Percentiles rank a stretch among this genome's conserved stretches.
Conservation (phyloP, 192 early-diverging fungal genomes). For the Gigaspora rosea region DNA sequence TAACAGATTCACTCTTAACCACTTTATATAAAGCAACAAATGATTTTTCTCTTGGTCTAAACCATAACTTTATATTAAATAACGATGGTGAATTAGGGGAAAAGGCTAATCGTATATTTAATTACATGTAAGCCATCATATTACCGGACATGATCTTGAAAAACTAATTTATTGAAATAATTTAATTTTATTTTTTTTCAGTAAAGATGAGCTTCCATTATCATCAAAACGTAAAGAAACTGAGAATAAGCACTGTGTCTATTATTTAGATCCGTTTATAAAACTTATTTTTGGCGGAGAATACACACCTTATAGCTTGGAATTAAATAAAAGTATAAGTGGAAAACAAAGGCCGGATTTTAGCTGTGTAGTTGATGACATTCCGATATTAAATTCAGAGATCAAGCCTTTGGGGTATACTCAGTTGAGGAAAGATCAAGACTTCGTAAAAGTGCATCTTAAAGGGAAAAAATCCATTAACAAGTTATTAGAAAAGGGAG, state of each 20-base stretch:
- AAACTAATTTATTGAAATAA: slow-evolving; percentile 8
- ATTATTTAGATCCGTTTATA: slow-evolving; percentile 22
- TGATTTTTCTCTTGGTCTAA: slow-evolving; percentile 22
- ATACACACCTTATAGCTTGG: slow-evolving; percentile 16
- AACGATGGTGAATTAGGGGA: slow-evolving; percentile 17
- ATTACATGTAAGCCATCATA: slow-evolving; percentile 28
- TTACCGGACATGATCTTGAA: slow-evolving; percentile 14
- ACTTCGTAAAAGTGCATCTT: slow-evolving; percentile 31
- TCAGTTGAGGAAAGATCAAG: slow-evolving; percentile 9
- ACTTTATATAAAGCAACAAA: slow-evolving; percentile 21
- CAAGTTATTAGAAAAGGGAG: slow-evolving; percentile 17
- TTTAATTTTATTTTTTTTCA: slow-evolving; percentile 25
- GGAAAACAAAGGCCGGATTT: slow-evolving; percentile 29
- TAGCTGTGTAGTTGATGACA: slow-evolving; percentile 25
- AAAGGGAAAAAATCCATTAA: slow-evolving; percentile 31
- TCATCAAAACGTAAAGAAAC: slow-evolving; percentile 21
- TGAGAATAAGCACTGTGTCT: slow-evolving; percentile 21
- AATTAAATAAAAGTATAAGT: slow-evolving; percentile 14
- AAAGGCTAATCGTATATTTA: slow-evolving; percentile 20
- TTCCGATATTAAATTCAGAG: slow-evolving; percentile 30
- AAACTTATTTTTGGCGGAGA: slow-evolving; percentile 24
- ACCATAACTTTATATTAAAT: background rate
- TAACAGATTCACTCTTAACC: slow-evolving; percentile 12
- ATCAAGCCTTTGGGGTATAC: slow-evolving; percentile 25
- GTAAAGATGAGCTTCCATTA: slow-evolving; percentile 8